These are phyloP conservation scores for Hyphopichia fennica DNA, from an alignment of 1,139 yeast genomes.

Conservation along the genomic window DNA sequence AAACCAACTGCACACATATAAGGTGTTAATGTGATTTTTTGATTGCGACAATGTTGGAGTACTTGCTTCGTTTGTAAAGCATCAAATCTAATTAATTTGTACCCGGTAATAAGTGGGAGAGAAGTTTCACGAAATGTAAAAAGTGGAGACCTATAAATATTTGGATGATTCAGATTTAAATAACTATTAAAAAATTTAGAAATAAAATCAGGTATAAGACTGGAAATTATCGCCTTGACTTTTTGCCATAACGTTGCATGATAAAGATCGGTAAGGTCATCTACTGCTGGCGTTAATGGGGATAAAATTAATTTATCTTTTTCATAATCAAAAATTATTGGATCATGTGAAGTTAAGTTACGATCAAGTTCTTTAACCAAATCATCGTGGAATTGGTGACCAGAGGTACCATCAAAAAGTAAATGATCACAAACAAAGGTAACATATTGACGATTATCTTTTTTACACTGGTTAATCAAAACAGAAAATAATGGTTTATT, in stretches of 20 bases:
- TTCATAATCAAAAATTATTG: conserved; percentile 8
- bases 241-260: conserved; percentile 1
- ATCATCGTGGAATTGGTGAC: conserved; percentile 31
- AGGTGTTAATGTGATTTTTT: conserved; percentile 27
- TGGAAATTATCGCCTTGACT: conserved; percentile 1
- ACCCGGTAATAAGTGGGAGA: conserved; percentile 11
- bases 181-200: conserved; percentile 4
- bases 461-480: conserved; percentile 18
- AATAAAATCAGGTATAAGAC: conserved; percentile 9
- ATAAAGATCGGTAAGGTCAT: conserved; percentile 6
- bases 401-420: conserved; percentile 37
- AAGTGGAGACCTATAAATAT: conserved; percentile 14
- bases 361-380: conserved; percentile 17
- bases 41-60: conserved; percentile 12
- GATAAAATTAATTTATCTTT: conserved; percentile 5
- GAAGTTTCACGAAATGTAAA: conserved; percentile 12
- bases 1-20: conserved; percentile 18
- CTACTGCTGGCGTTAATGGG: background rate
- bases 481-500: conserved; percentile 32
- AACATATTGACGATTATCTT: conserved; percentile 14
- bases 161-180: conserved; percentile 7
- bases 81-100: conserved; percentile 14
- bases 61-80: conserved; percentile 11
- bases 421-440: conserved; percentile 34
- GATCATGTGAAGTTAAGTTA: background rate